Evolutionary conservation across 306 rosid species (phyloP).

Genomic region (Amphicarpaea edgeworthii): DNA sequence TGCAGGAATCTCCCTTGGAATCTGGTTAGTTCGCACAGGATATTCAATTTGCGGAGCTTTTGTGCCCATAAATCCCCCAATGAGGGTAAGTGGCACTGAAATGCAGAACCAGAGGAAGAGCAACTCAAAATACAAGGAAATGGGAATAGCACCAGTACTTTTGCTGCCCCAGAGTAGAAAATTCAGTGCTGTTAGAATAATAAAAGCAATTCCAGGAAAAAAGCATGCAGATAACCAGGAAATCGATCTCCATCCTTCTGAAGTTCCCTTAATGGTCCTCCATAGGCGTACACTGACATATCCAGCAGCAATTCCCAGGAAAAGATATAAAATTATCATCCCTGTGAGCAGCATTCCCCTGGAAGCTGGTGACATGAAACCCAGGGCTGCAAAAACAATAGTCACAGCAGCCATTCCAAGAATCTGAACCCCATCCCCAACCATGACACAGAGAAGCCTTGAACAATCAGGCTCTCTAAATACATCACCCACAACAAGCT

Average conservation of each 20-base stretch:
- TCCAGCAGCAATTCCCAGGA: slow-evolving; percentile 88
- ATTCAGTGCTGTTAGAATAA: slow-evolving; percentile 79
- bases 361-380: slow-evolving; percentile 73
- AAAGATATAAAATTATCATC: slow-evolving; percentile 92
- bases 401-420: slow-evolving; percentile 92
- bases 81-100: slow-evolving; percentile 94
- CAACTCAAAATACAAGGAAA: slow-evolving; percentile 79
- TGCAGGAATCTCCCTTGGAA: slow-evolving; percentile 91
- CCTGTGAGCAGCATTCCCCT: slow-evolving; percentile 94
- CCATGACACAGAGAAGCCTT: slow-evolving; percentile 92
- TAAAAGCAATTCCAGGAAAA: slow-evolving; percentile 90
- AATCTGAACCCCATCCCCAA: slow-evolving; percentile 95
- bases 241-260: slow-evolving; percentile 88
- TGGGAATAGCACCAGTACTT: slow-evolving; percentile 95
- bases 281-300: slow-evolving; percentile 91
- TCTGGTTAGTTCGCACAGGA: slow-evolving; percentile 95
- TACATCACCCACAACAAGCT: slow-evolving; percentile 97
- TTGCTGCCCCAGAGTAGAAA: slow-evolving; percentile 94
- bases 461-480: slow-evolving; percentile 88
- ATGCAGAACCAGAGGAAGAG: slow-evolving; percentile 95
- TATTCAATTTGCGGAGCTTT: slow-evolving; percentile 73
- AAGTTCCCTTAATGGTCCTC: slow-evolving; percentile 90
- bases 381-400: slow-evolving; percentile 86
- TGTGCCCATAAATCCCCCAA: slow-evolving; percentile 89
- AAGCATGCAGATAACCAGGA: slow-evolving; percentile 91